Evolutionary conservation across 73 alveolate species (phyloP).

Genomic region (Paramecium caudatum): DNA sequence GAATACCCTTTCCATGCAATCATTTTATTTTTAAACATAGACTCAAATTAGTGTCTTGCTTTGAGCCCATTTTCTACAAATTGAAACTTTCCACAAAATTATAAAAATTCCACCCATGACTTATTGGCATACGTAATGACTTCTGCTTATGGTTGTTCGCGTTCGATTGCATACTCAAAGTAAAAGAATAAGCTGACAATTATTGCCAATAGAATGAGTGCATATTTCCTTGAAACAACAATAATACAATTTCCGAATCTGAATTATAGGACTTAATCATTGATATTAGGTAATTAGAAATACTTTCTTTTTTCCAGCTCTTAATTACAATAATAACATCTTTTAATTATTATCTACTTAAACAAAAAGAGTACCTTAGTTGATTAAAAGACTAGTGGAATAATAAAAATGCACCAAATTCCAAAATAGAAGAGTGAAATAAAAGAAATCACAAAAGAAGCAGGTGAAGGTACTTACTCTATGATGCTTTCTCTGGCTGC

Average conservation of each 20-base stretch:
- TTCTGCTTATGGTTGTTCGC: constrained; percentile 19
- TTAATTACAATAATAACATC: constrained; percentile 58
- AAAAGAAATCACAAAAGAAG: constrained; percentile 40
- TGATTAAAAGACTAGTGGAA: constrained; percentile 56
- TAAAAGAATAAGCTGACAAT: constrained; percentile 8
- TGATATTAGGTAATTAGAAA: constrained; percentile 53
- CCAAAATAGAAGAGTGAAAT: constrained; percentile 51
- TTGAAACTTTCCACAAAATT: constrained; percentile 63
- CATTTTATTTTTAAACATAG: background rate
- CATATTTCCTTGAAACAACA: constrained; percentile 55
- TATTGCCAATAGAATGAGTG: background rate
- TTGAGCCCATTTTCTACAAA: constrained; percentile 60
- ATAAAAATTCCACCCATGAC: constrained; percentile 47
- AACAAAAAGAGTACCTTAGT: background rate
- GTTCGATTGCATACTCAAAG: constrained; percentile 14
- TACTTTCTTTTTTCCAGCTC: constrained; percentile 61
- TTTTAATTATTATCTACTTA: constrained; percentile 39
- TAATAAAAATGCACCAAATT: constrained; percentile 63
- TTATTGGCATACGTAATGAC: background rate
- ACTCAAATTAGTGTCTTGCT: constrained; percentile 64
- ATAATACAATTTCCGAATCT: constrained; percentile 51
- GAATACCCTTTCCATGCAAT: constrained; percentile 67
- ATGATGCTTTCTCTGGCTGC: constrained; percentile 62
- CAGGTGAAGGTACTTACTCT: constrained; percentile 63
- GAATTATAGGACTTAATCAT: constrained; percentile 52